Base-by-base conservation (phyloP, 495 filamentous ascomycete genomes). In the Podospora tetraspora region DNA sequence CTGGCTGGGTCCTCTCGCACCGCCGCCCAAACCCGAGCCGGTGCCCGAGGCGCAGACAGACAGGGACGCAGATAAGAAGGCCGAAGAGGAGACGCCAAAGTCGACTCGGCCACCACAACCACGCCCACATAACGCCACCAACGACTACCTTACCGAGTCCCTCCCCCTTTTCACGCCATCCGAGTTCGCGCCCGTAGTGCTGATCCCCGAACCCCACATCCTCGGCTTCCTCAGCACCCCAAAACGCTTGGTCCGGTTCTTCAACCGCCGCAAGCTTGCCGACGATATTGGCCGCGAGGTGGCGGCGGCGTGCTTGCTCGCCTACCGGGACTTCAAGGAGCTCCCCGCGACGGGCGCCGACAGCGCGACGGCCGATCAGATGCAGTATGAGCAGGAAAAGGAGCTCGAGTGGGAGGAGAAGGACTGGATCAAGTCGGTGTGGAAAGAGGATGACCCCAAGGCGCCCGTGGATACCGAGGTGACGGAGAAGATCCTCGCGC, bases 181-280 rank as follows among this genome's bases (percentile, higher is more conserved):
- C 25, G 80, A 86, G 64, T 80, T 89, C 73, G 77, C 80, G 8
- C 93, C 92, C 37, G 88, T 89, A 19, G 80, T 84, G n/a, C 84
- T 90, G 9, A 84, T 99, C 58, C 80, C 83, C 56, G 89, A 96
- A 78, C 95, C 95, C 0, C 93, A 97, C 75, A 85, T 98, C 62
- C 90, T 99, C 29, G 95, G 95, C 68, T 96, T 99, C 82, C 79
- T 93, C 61, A 94, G 96, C 79, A 97, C 93, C 0, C 92, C 92
- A 0, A 91, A 87, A 70, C 88, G 95, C 43, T 75, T 97, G 63
- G 91, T 91, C 74, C 92, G 95, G 59, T 99, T 92, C 84, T 82
- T 99, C 57, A 97, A 88, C 76, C 90, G 92, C 61, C 91, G 96
- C 16, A 78, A 86, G 58, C 83, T 97, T 21, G 96, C 96, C 58